Evolutionary conservation across 495 filamentous ascomycete species (phyloP).

Genomic region (Aspergillus olivimuriae): DNA sequence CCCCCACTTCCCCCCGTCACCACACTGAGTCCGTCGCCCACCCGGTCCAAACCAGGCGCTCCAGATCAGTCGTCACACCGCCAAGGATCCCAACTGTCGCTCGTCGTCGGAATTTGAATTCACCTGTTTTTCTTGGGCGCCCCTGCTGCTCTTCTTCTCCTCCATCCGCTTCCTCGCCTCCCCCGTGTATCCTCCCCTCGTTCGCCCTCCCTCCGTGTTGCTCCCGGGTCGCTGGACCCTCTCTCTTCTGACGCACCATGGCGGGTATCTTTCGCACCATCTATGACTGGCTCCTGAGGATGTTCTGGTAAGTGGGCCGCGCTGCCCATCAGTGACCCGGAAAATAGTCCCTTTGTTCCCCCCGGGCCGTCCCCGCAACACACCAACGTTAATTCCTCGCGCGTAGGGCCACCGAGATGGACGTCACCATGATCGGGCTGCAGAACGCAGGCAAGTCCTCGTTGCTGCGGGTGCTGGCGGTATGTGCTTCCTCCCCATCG

Average conservation of each 20-base stretch:
- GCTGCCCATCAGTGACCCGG: slow-evolving; percentile 17
- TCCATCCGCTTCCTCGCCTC: background rate
- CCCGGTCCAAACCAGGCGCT: too few species aligned
- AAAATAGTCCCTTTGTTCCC: slow-evolving; percentile 11
- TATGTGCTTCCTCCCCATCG: slow-evolving; percentile 41
- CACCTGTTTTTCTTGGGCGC: too few species aligned
- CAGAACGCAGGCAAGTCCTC: slow-evolving; percentile 99
- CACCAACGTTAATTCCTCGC: slow-evolving; percentile 12
- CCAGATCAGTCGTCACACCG: too few species aligned
- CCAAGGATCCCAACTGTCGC: too few species aligned
- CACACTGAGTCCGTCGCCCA: slow-evolving; percentile 1
- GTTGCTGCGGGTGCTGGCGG: slow-evolving; percentile 85
- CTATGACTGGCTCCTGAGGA: slow-evolving; percentile 96
- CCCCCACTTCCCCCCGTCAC: background rate
- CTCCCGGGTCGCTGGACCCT: background rate
- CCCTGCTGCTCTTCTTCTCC: too few species aligned
- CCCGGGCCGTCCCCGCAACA: slow-evolving; percentile 35
- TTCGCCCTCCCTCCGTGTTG: too few species aligned
- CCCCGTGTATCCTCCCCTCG: background rate
- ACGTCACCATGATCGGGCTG: slow-evolving; percentile 98
- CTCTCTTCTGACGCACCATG: slow-evolving; percentile 43
- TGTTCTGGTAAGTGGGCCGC: slow-evolving; percentile 84
- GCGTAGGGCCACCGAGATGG: slow-evolving; percentile 94
- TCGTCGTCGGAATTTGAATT: too few species aligned
- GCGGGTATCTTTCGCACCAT: slow-evolving; percentile 84